Conservation (phyloP, 2,329 filamentous ascomycete species). For the Exophiala calicioides region DNA sequence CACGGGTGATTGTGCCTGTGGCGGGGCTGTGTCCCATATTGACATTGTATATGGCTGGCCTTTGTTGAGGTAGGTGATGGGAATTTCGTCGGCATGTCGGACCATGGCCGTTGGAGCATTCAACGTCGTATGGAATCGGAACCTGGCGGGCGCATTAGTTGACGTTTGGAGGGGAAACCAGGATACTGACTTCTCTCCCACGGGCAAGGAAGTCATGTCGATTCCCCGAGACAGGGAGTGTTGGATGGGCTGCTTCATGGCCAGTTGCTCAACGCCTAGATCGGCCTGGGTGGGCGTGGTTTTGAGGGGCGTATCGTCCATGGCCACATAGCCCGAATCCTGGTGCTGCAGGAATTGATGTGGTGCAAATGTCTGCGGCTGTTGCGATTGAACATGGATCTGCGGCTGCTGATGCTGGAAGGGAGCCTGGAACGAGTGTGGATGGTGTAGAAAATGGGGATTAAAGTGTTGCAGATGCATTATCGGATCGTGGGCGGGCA, state of each 20-base stretch:
- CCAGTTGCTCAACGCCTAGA: conserved; percentile 14
- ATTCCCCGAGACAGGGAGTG: conserved; percentile 33
- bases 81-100: conserved; percentile 84
- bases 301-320: conserved; percentile 68
- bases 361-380: conserved; percentile 41
- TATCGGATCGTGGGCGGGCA: conserved; percentile 61
- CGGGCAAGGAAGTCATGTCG: conserved; percentile 32
- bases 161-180: not conserved
- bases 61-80: conserved; percentile 97
- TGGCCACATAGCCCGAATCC: conserved; percentile 75
- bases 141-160: conserved; percentile 52
- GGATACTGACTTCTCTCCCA: conserved; percentile 55
- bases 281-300: conserved; percentile 29
- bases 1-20: conserved; percentile 59
- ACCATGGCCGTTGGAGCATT: conserved; percentile 97
- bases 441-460: conserved; percentile 43
- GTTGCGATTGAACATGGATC: conserved; percentile 48
- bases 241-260: conserved; percentile 36
- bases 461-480: conserved; percentile 71
- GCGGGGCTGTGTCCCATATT: conserved; percentile 73
- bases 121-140: conserved; percentile 85
- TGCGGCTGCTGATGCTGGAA: conserved; percentile 26
- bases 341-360: conserved; percentile 71
- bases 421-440: conserved; percentile 25
- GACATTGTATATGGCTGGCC: conserved; percentile 90